A percentile compares a stretch with the other conserved stretches of the same genome.
These are phyloP conservation scores for Irpex rosettiformis DNA, from an alignment of 1,284 basidiomycete species.

Conservation along the genomic window DNA sequence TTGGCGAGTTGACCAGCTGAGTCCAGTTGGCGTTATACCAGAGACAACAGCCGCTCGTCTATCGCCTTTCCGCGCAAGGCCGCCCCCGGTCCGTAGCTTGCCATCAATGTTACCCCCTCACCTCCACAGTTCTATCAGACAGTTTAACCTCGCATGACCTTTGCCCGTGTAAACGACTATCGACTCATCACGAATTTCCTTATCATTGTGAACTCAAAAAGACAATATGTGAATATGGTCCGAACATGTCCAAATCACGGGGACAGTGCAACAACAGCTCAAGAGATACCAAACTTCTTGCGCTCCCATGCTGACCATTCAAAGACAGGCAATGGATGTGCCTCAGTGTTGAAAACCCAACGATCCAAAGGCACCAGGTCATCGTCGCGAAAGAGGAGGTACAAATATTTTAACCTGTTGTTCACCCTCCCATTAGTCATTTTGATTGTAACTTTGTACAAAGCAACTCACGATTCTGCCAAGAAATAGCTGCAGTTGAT, in stretches of 20 bases:
- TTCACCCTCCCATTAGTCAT: slow-evolving; percentile 40
- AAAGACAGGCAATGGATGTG: slow-evolving; percentile 76
- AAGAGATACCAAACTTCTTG: slow-evolving; percentile 29
- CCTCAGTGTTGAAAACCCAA: slow-evolving; percentile 87
- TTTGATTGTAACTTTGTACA: slow-evolving; percentile 43
- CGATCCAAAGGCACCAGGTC: slow-evolving; percentile 59
- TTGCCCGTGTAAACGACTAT: too few relatives aligned
- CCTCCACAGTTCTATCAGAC: too few relatives aligned
- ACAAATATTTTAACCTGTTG: slow-evolving; percentile 65
- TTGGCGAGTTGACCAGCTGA: background rate
- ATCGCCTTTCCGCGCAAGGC: background rate
- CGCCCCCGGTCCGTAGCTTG: background rate
- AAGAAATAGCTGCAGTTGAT: slow-evolving; percentile 53
- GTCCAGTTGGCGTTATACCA: background rate
- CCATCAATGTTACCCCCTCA: too few relatives aligned
- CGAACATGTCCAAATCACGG: too few relatives aligned
- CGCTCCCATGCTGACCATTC: slow-evolving; percentile 42
- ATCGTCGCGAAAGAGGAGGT: slow-evolving; percentile 54
- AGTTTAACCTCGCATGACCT: too few relatives aligned
- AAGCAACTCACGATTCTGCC: slow-evolving; percentile 58
- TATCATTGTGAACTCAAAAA: too few relatives aligned
- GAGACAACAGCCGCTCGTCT: background rate
- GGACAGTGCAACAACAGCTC: too few relatives aligned
- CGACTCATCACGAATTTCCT: too few relatives aligned
- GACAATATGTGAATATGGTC: too few relatives aligned